Conservation (phyloP, 73 alveolate genomes). For the Tetrahymena thermophila region DNA sequence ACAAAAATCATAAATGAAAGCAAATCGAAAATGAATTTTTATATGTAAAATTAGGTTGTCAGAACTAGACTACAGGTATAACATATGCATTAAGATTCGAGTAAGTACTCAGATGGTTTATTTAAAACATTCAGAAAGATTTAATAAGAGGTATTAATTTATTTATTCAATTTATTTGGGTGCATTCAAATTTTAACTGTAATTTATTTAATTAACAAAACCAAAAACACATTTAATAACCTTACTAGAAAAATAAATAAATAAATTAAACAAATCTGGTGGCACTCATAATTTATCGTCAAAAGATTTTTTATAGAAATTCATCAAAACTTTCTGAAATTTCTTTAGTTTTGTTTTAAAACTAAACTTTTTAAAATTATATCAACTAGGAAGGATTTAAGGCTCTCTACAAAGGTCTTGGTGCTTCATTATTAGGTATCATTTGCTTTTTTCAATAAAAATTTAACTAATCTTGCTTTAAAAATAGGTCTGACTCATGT, state of each 20-base stretch:
- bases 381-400: slow-evolving; percentile 20
- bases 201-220: no score
- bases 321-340: background rate
- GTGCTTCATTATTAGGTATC: slow-evolving; percentile 19
- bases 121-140: background rate
- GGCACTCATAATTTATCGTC: background rate
- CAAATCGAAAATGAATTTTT: background rate
- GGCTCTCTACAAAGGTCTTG: slow-evolving; percentile 26
- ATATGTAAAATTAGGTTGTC: background rate
- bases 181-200: background rate
- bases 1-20: no score
- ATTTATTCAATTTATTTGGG: background rate
- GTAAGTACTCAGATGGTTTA: slow-evolving; percentile 2
- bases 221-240: background rate
- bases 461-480: no score
- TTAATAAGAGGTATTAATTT: slow-evolving; percentile 13
- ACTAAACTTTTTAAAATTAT: background rate
- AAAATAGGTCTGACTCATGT: slow-evolving; percentile 29
- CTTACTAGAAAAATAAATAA: background rate
- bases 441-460: background rate
- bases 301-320: background rate
- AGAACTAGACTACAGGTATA: slow-evolving; percentile 27
- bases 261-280: background rate
- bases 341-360: background rate
- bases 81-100: slow-evolving; percentile 12